These are phyloP conservation scores for Acer yangbiense DNA, from an alignment of 345 rosid species.

Conservation along the genomic window DNA sequence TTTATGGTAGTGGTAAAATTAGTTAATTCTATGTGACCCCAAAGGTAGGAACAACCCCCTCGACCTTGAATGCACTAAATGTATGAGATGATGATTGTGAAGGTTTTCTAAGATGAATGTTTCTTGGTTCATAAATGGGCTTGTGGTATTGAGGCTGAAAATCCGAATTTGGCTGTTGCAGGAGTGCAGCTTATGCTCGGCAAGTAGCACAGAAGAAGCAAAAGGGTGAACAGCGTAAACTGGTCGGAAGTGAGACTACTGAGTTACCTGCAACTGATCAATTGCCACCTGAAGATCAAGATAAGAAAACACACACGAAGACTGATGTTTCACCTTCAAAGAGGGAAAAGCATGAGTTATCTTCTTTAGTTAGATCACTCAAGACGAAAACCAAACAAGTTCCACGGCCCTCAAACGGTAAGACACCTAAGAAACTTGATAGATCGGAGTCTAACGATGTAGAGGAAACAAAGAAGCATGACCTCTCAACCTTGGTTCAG, in stretches of 20 bases:
- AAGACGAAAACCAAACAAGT: slow-evolving; percentile 75
- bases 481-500: slow-evolving; percentile 20
- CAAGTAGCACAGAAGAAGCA: slow-evolving; percentile 55
- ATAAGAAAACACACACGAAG: neutral
- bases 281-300: slow-evolving; percentile 21
- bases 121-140: slow-evolving; percentile 16
- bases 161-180: slow-evolving; percentile 36
- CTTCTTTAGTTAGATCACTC: slow-evolving; percentile 64
- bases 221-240: slow-evolving; percentile 39
- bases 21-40: neutral
- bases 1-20: neutral
- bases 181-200: slow-evolving; percentile 87
- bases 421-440: slow-evolving; percentile 29
- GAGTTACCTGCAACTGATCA: slow-evolving; percentile 23
- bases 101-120: neutral
- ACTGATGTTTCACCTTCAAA: slow-evolving; percentile 31
- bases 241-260: slow-evolving; percentile 24
- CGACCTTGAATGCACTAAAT: neutral
- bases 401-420: slow-evolving; percentile 28
- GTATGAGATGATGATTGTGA: neutral
- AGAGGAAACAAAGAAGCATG: slow-evolving; percentile 15
- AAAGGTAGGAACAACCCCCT: neutral
- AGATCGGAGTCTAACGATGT: slow-evolving; percentile 10
- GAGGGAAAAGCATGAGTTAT: slow-evolving; percentile 55
- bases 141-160: slow-evolving; percentile 7